Conservation (phyloP, 176 grass and related monocot genomes). For the Saccharum spontaneum region DNA sequence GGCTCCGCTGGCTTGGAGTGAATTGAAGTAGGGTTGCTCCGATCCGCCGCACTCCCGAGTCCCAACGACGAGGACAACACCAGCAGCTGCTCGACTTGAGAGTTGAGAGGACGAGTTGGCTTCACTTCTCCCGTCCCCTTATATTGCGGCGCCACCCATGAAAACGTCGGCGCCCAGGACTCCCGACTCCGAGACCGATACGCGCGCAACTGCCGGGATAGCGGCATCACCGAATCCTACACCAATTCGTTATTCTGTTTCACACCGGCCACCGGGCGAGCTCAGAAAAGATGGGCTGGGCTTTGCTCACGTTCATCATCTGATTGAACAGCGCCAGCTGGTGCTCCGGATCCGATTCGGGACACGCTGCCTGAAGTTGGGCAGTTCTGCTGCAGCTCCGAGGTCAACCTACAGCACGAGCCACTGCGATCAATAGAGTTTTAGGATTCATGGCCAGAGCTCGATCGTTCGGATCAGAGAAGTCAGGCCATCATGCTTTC, state of each 20-base stretch:
- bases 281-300: too few species aligned
- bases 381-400: neutral
- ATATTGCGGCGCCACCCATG: neutral
- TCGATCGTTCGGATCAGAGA: neutral
- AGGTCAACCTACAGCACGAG: neutral
- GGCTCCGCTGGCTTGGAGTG: neutral
- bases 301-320: too few species aligned
- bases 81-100: neutral
- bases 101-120: neutral
- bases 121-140: neutral
- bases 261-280: neutral
- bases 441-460: neutral
- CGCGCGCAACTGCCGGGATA: too few species aligned
- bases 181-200: neutral
- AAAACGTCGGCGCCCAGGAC: neutral
- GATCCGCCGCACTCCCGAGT: neutral
- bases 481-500: too few species aligned
- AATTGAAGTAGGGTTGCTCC: neutral
- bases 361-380: neutral
- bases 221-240: too few species aligned
- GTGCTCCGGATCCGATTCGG: neutral
- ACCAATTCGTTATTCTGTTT: neutral
- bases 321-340: neutral
- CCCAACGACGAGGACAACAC: neutral
- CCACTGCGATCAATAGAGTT: neutral